A percentile compares a stretch with the other conserved stretches of the same genome.
Conservation (phyloP, 1,284 basidiomycete species). For the Ceratobasidium sp. region DNA sequence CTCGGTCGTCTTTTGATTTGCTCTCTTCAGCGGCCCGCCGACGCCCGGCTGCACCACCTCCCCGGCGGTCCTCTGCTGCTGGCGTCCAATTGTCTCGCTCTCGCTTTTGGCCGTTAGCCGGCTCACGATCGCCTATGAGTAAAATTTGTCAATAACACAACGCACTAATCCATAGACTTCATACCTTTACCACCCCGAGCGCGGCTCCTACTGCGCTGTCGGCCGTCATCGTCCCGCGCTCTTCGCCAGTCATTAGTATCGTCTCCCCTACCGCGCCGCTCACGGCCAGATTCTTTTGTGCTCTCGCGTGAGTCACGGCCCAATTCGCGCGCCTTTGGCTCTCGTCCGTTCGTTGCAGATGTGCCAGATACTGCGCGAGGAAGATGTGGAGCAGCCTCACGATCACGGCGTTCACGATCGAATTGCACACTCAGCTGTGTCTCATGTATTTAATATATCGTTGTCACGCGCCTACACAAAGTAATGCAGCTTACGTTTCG, state of each 20-base stretch:
- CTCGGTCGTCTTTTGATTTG: conserved; percentile 45
- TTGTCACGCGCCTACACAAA: conserved; percentile 16
- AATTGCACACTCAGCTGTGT: conserved; percentile 32
- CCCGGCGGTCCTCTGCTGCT: conserved; percentile 63
- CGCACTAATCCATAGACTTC: not conserved
- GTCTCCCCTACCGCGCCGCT: conserved; percentile 28
- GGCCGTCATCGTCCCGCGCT: conserved; percentile 24
- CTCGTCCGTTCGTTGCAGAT: conserved; percentile 28
- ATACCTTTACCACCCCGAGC: conserved; percentile 14
- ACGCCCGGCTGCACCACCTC: conserved; percentile 63
- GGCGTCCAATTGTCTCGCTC: conserved; percentile 52
- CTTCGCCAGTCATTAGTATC: conserved; percentile 30
- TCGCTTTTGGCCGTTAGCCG: conserved; percentile 49
- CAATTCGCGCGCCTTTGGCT: conserved; percentile 11
- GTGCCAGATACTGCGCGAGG: conserved; percentile 22
- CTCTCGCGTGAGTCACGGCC: conserved; percentile 15
- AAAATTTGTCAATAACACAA: not conserved
- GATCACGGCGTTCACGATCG: conserved; percentile 36
- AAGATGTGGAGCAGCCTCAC: conserved; percentile 32
- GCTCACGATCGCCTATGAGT: conserved; percentile 59
- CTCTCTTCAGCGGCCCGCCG: conserved; percentile 52
- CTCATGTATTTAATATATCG: not conserved
- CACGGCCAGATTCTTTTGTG: conserved; percentile 13
- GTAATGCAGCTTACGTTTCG: conserved; percentile 23
- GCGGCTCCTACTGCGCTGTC: conserved; percentile 26